Conservation (phyloP, 1,139 yeast genomes). For the Debaryomycetaceae sp. region DNA sequence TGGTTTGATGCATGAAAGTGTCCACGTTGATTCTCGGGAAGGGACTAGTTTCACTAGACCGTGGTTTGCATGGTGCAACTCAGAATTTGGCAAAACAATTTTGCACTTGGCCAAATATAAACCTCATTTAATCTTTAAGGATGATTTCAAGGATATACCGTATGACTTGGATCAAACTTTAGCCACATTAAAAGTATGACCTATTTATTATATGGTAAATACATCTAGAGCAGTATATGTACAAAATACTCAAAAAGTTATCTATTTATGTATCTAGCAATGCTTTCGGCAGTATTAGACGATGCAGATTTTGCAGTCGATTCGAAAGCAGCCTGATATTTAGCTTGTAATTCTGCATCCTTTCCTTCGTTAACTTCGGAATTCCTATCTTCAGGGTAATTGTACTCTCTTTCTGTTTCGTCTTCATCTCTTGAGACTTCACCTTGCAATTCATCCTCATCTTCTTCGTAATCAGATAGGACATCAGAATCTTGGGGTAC, state of each 20-base stretch:
- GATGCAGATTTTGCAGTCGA: conserved; percentile 59
- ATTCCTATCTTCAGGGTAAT: conserved; percentile 68
- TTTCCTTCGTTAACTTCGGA: conserved; percentile 53
- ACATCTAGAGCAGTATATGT: not conserved
- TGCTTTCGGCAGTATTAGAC: conserved; percentile 65
- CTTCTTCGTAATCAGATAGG: conserved; percentile 61
- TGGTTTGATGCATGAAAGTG: conserved; percentile 84
- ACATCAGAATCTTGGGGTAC: conserved; percentile 53
- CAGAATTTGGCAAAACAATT: conserved; percentile 85
- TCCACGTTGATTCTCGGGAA: conserved; percentile 55
- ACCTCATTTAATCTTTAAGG: conserved; percentile 67
- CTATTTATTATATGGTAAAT: not conserved
- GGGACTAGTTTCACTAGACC: conserved; percentile 60
- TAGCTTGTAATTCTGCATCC: conserved; percentile 57
- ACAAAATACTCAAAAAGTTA: conserved; percentile 6
- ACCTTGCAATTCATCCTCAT: conserved; percentile 59
- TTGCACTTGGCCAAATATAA: conserved; percentile 69
- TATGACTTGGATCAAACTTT: conserved; percentile 29
- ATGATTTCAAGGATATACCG: conserved; percentile 24
- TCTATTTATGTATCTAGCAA: conserved; percentile 57
- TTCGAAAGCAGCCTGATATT: conserved; percentile 72
- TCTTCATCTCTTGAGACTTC: conserved; percentile 63
- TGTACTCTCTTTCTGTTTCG: conserved; percentile 65
- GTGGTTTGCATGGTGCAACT: conserved; percentile 95
- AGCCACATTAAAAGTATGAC: conserved; percentile 1